A percentile compares a stretch with the other conserved stretches of the same genome.
phyloP scores from a whole-genome alignment of 2,329 filamentous ascomycete genomes.

The Aschersonia sp. region DNA sequence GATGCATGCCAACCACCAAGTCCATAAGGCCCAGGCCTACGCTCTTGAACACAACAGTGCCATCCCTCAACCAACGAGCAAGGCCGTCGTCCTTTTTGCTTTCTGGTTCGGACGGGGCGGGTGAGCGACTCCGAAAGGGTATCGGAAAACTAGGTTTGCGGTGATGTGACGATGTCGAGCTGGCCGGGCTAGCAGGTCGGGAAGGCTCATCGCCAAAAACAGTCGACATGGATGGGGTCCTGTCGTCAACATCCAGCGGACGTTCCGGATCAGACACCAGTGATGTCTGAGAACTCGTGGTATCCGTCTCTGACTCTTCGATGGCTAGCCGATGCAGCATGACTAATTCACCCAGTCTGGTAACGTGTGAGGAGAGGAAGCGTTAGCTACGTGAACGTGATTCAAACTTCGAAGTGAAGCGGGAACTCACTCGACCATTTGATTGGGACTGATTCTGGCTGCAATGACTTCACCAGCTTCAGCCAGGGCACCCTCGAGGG shows the following conservation, averaged over 20 bases:
- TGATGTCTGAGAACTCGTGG: slow-evolving; percentile 13
- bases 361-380: too few relatives aligned
- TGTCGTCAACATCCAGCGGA: slow-evolving; percentile 17
- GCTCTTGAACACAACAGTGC: slow-evolving; percentile 56
- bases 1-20: slow-evolving; percentile 42
- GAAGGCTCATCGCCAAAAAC: slow-evolving; percentile 17
- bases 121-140: slow-evolving; percentile 15
- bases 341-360: slow-evolving; percentile 61
- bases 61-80: slow-evolving; percentile 40
- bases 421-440: slow-evolving; percentile 59
- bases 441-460: slow-evolving; percentile 54
- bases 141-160: slow-evolving; percentile 18
- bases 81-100: slow-evolving; percentile 34
- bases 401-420: not conserved
- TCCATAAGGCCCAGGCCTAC: slow-evolving; percentile 56
- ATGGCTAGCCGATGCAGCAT: slow-evolving; percentile 36
- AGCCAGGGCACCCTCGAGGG: slow-evolving; percentile 61
- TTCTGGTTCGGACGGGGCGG: slow-evolving; percentile 18
- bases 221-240: slow-evolving; percentile 24
- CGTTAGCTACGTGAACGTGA: too few relatives aligned
- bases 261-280: slow-evolving; percentile 4
- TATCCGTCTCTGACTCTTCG: slow-evolving; percentile 23
- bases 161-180: slow-evolving; percentile 13
- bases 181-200: slow-evolving; percentile 16
- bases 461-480: slow-evolving; percentile 81